Evolutionary conservation across 768 basidiomycete species (phyloP), one percentile per base, ranked within the genome.

Genomic region (Mycena filopes): DNA sequence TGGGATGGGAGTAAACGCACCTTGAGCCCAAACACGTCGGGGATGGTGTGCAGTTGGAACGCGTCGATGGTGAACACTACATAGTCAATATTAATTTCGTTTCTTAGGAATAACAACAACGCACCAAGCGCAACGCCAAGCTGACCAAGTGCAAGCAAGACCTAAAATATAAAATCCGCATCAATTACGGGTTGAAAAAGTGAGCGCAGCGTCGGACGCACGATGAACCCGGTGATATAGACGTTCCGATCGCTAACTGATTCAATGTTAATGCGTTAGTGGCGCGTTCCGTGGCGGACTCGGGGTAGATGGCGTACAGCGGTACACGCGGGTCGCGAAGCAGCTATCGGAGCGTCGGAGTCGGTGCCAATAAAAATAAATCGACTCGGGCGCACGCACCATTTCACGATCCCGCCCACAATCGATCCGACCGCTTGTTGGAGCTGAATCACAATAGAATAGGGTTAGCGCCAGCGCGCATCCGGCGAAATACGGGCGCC

Each of bases 251-350:
- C 78, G 76, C 89, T 90, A 67, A 91, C 89, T 90, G 54, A 36
- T 36, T 36, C 36, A 15, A 36, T n/a, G n/a, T n/a, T n/a, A n/a
- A n/a, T n/a, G n/a, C n/a, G n/a, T n/a, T n/a, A n/a, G n/a, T n/a
- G n/a, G n/a, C n/a, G n/a, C n/a, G n/a, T n/a, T n/a, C n/a, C n/a
- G n/a, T n/a, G n/a, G n/a, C n/a, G n/a, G n/a, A n/a, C 36, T 36
- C 15, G 36, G 36, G 2, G 10, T 36, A 9, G 15, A 15, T 2
- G 36, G 72, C 82, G 68, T 71, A 90, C 89, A 90, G 76, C 89
- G 75, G 85, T 87, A 91, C 23, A 90, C 89, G 28, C 88, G 83
- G 55, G 88, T 72, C 0, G 81, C 83, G 60, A 89, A 90, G 53
- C 82, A 81, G 29, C 88, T 89, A 43, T 36, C 36, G 36, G 10